Evolutionary conservation across 768 basidiomycete species (phyloP), one percentile per base, ranked within the genome.

Genomic region (Trametes maxima): DNA sequence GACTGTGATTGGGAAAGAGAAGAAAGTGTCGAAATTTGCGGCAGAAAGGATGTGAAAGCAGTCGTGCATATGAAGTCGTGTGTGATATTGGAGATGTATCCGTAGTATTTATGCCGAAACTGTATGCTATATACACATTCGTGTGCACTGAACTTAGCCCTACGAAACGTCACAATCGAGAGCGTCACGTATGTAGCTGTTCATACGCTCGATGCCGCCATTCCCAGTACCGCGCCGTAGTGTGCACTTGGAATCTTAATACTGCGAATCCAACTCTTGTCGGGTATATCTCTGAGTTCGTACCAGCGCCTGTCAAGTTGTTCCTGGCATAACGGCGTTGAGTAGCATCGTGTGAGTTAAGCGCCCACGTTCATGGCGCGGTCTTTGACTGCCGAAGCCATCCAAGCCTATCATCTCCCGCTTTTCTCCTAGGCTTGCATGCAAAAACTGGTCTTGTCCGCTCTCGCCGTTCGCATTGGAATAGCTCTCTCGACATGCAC

Each of bases 401-500:
- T n/a, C n/a, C 16, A 13, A 40, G 39, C 39, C 28, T 1, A 17
- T 5, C 25, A n/a, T 33, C 28, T 28, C 28, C 14, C 14, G 3
- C 25, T 19, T 25, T 8, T 33, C 28, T 49, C 25, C 19, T 33
- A 11, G 28, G n/a, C 17, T 35, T n/a, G 19, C 16, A 64, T 62
- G 58, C 53, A 51, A 35, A 2, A 64, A 21, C 28, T 54, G 22
- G 10, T 19, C 54, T 35, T 50, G 8, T 5, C 35, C 12, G 67
- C 67, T 2, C 45, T 72, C 12, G 42, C 46, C 2, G 49, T 69
- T 40, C 85, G 91, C 47, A 72, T 90, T 52, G 59, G 76, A 8
- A 77, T 92, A 46, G 88, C 92, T 0, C 70, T 95, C 35, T 75
- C 77, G 42, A 95, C 93, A 0, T 81, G 82, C 55, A 93, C 95